phyloP scores from a whole-genome alignment of 768 basidiomycete genomes.

The Saitozyma podzolica region DNA sequence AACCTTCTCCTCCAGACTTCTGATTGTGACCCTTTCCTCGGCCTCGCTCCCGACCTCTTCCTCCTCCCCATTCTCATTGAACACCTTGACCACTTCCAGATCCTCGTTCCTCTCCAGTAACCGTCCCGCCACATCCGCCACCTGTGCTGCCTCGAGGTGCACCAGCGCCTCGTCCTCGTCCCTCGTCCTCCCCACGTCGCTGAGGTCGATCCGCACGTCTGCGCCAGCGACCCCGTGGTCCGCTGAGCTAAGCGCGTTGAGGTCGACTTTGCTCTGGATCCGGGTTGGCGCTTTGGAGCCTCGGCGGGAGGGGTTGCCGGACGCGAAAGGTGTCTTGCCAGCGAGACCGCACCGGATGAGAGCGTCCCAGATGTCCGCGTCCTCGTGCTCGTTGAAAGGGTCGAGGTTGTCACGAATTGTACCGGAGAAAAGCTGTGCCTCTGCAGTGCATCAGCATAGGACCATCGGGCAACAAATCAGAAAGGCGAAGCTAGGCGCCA shows the following conservation, averaged over 20 bases:
- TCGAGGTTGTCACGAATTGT: slow-evolving; percentile 52
- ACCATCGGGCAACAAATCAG: background rate
- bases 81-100: too few relatives aligned
- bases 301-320: slow-evolving; percentile 25
- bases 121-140: slow-evolving; percentile 5
- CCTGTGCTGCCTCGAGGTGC: background rate
- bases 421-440: slow-evolving; percentile 47
- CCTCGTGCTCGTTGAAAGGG: slow-evolving; percentile 48
- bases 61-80: slow-evolving; percentile 3
- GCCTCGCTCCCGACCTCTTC: slow-evolving; percentile 24
- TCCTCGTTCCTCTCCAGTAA: background rate
- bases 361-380: slow-evolving; percentile 41
- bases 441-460: slow-evolving; percentile 17
- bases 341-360: slow-evolving; percentile 43
- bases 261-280: background rate
- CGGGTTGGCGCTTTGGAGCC: background rate
- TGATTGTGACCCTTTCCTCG: slow-evolving; percentile 45
- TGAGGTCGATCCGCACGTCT: background rate
- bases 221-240: background rate
- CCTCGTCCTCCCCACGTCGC: too few relatives aligned
- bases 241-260: background rate
- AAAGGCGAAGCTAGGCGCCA: too few relatives aligned
- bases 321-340: slow-evolving; percentile 29
- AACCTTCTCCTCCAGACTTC: slow-evolving; percentile 51
- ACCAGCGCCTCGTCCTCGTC: background rate